Evolutionary conservation across 1,139 yeast genomes (phyloP).

Genomic region (Blastobotrys aristatus): DNA sequence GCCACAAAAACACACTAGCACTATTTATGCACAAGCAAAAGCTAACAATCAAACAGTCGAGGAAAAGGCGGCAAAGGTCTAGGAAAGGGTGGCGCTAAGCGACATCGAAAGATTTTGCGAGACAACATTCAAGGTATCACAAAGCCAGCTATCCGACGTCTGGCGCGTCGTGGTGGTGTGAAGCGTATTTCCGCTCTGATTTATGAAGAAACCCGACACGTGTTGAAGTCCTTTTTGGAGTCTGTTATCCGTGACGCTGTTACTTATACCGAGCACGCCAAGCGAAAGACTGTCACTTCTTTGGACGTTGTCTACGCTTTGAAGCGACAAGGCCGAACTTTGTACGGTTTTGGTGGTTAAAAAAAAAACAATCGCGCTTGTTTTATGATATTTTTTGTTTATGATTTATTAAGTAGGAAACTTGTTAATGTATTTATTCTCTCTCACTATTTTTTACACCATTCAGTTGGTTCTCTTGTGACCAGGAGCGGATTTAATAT

Average conservation of each 20-base stretch:
- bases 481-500: too few species aligned
- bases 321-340: slow-evolving; percentile 99
- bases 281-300: slow-evolving; percentile 99
- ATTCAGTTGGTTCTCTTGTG: too few species aligned
- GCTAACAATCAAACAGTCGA: slow-evolving; percentile 42
- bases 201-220: slow-evolving; percentile 98
- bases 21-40: too few species aligned
- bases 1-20: too few species aligned
- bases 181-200: slow-evolving; percentile 99
- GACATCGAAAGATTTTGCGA: slow-evolving; percentile 99
- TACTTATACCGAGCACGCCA: slow-evolving; percentile 99
- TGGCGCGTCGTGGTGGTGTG: slow-evolving; percentile 99
- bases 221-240: slow-evolving; percentile 92
- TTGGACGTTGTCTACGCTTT: slow-evolving; percentile 98
- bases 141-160: slow-evolving; percentile 99
- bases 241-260: slow-evolving; percentile 99
- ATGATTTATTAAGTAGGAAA: not conserved
- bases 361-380: slow-evolving; percentile 12
- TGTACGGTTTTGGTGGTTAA: slow-evolving; percentile 99
- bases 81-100: slow-evolving; percentile 99
- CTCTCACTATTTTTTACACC: not conserved
- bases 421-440: slow-evolving; percentile 12
- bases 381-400: slow-evolving; percentile 6
- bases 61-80: slow-evolving; percentile 99
- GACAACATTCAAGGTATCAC: slow-evolving; percentile 99